These are phyloP conservation scores for Coleophoma eucalyptorum DNA, from an alignment of 2,329 filamentous ascomycete genomes.

Conservation along the genomic window DNA sequence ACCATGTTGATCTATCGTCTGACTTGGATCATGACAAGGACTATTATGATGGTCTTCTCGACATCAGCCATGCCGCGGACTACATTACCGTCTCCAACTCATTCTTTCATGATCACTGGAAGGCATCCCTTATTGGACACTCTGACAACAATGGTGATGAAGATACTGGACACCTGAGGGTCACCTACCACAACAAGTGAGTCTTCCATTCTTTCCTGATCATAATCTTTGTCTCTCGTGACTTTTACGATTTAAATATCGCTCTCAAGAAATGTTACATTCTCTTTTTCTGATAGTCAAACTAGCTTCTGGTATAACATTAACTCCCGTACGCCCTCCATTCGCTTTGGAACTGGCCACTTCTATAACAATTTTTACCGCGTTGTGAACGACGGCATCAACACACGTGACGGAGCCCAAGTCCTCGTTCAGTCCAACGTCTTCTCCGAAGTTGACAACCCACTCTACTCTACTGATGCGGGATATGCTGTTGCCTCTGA, in stretches of 20 bases:
- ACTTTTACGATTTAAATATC: too few relatives aligned
- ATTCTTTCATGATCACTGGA: slow-evolving; percentile 56
- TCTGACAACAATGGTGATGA: slow-evolving; percentile 52
- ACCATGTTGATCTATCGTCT: slow-evolving; percentile 28
- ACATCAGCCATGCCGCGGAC: slow-evolving; percentile 59
- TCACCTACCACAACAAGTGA: slow-evolving; percentile 68
- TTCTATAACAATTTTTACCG: slow-evolving; percentile 50
- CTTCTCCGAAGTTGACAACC: slow-evolving; percentile 38
- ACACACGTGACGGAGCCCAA: slow-evolving; percentile 51
- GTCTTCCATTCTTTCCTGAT: too few relatives aligned
- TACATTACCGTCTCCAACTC: slow-evolving; percentile 51
- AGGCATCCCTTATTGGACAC: slow-evolving; percentile 56
- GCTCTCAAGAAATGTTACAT: too few relatives aligned
- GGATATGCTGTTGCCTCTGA: slow-evolving; percentile 38
- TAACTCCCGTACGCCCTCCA: slow-evolving; percentile 57
- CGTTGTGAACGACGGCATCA: slow-evolving; percentile 45
- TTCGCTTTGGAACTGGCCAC: slow-evolving; percentile 66
- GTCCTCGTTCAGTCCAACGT: slow-evolving; percentile 51
- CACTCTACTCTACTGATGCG: slow-evolving; percentile 22
- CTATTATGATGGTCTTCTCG: slow-evolving; percentile 65
- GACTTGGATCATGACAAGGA: slow-evolving; percentile 60
- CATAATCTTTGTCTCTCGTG: too few relatives aligned
- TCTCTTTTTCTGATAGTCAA: too few relatives aligned
- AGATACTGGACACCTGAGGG: slow-evolving; percentile 56
- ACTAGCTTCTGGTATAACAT: slow-evolving; percentile 60